A percentile compares a stretch with the other conserved stretches of the same genome.
phyloP scores from a whole-genome alignment of 352 stramenopile genomes.

The Phytophthora boehmeriae region DNA sequence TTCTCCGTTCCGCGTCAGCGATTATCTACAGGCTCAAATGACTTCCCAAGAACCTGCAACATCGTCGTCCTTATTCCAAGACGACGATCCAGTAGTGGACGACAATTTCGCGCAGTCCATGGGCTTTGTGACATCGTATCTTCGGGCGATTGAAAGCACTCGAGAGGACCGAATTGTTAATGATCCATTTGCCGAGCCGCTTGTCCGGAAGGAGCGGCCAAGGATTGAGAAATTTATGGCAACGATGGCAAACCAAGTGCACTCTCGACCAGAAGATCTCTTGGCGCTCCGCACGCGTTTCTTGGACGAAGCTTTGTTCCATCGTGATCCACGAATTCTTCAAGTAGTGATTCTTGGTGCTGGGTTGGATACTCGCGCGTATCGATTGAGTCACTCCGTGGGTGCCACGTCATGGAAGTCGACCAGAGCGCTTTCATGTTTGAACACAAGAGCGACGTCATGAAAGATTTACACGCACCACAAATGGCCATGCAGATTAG shows the following conservation, averaged over 20 bases:
- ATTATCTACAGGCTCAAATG: conserved; percentile 5
- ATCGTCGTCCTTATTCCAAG: conserved; percentile 21
- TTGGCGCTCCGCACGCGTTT: conserved; percentile 57
- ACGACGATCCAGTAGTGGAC: conserved; percentile 11
- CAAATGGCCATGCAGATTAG: conserved; percentile 48
- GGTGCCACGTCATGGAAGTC: conserved; percentile 57
- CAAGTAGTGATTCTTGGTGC: conserved; percentile 66
- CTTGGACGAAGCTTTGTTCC: conserved; percentile 55
- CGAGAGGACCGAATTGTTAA: conserved; percentile 36
- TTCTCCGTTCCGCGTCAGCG: neutral
- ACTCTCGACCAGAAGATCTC: conserved; percentile 19
- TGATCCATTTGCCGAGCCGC: conserved; percentile 41
- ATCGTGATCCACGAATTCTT: conserved; percentile 46
- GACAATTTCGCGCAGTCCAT: conserved; percentile 36
- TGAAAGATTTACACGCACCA: conserved; percentile 44
- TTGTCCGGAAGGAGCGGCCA: conserved; percentile 24
- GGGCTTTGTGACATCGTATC: conserved; percentile 39
- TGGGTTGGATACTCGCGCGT: conserved; percentile 57
- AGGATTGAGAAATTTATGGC: conserved; percentile 36
- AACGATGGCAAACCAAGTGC: conserved; percentile 5
- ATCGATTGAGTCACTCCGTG: conserved; percentile 54
- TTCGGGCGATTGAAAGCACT: conserved; percentile 39
- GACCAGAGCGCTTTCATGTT: conserved; percentile 50
- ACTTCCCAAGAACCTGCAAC: conserved; percentile 5
- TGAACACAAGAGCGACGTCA: conserved; percentile 53